Evolutionary conservation across 257 asterid species (phyloP).

Genomic region (Euphrasia confusa): DNA sequence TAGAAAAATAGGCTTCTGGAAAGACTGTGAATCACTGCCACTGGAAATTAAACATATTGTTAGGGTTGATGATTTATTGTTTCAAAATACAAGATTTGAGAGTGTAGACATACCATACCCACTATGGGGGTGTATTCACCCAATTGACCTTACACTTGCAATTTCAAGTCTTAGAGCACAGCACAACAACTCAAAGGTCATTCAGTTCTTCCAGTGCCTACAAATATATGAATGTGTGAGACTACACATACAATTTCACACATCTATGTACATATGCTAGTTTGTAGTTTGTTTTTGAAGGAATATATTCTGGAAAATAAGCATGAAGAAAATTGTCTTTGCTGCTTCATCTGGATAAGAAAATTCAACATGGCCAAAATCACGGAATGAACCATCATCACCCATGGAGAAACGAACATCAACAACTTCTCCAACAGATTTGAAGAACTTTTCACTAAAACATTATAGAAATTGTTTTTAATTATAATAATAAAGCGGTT

Average conservation of each 20-base stretch:
- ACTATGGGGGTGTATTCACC: conserved; percentile 49
- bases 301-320: background rate
- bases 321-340: conserved; percentile 26
- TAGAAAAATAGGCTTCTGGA: conserved; percentile 44
- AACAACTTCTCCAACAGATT: conserved; percentile 62
- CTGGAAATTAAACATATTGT: conserved; percentile 12
- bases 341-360: conserved; percentile 60
- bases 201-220: conserved; percentile 63
- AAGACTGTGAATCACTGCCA: conserved; percentile 38
- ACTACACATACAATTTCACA: too few species aligned
- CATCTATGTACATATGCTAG: too few species aligned
- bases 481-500: too few species aligned
- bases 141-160: conserved; percentile 63
- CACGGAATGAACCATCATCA: conserved; percentile 54
- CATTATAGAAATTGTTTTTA: background rate
- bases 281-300: too few species aligned
- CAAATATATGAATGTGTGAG: conserved; percentile 8
- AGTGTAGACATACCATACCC: conserved; percentile 57
- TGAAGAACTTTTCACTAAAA: conserved; percentile 65
- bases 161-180: conserved; percentile 64
- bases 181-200: conserved; percentile 59
- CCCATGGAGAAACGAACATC: conserved; percentile 56
- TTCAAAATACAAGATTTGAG: too few species aligned
- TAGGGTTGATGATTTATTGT: too few species aligned
- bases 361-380: conserved; percentile 91